Base-by-base conservation (phyloP, 176 grass and related monocot genomes). In the Dendrocalamus sinicus region DNA sequence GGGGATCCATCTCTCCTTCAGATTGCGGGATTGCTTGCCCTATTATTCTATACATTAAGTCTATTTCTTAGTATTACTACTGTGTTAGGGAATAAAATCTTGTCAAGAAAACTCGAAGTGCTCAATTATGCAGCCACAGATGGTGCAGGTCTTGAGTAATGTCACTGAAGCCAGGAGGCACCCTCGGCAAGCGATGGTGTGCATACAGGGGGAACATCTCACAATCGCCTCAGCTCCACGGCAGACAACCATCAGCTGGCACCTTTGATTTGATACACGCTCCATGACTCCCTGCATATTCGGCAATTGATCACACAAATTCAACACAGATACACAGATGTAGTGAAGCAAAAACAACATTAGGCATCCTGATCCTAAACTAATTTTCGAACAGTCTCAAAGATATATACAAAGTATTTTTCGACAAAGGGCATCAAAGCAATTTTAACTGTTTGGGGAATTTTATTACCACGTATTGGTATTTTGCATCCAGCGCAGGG, bases 221-320 rank as follows among this genome's bases (percentile, higher is more conserved):
- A 85, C 70, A 16, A 75, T 78, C 48, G 91, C 88, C 67, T 90
- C 78, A 26, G 81, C 88, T 65, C 88, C 91, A 81, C 67, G 66
- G 72, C 91, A 92, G 78, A 86, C 88, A 72, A 90, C 69, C 88
- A 76, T 90, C 76, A 90, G 50, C 85, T 87, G 91, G 66, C 91
- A 93, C 72, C 77, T 90, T 72, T 75, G 65, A 26, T 87, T 66
- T 0, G 32, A 57, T 65, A 13, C 22, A 1, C 1, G 1, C 66
- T 79, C 76, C 55, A 55, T 60, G 59, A 59, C 16, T 78, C 86
- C 71, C 89, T 91, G 80, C 80, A 53, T 51, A 51, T 87, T 68
- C 41, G 40, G 47, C 10, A 67, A 61, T 17, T 67, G 4, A 79
- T 84, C 75, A 80, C 57, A 52, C 8, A 73, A 54, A 72, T 28